These are phyloP conservation scores for Allomyces macrogynus DNA, from an alignment of 192 early-diverging fungal genomes.

Conservation along the genomic window DNA sequence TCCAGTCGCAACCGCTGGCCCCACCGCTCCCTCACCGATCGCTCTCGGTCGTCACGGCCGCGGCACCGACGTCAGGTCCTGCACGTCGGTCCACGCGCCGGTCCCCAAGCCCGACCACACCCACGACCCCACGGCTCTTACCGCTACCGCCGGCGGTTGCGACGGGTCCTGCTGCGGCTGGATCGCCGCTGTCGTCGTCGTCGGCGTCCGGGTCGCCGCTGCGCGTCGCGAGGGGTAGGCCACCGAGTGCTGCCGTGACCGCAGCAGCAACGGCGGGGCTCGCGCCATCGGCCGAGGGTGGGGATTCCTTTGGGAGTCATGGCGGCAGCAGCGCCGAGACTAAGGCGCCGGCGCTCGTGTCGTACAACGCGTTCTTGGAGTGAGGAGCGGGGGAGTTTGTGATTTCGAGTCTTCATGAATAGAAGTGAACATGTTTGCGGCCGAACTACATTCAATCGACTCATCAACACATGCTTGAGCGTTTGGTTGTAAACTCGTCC, in stretches of 20 bases:
- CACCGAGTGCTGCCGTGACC: background rate
- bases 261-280: background rate
- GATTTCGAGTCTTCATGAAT: background rate
- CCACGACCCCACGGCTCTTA: too few relatives aligned
- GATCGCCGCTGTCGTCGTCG: background rate
- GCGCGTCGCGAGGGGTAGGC: background rate
- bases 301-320: background rate
- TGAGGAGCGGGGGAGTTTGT: background rate
- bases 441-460: too few relatives aligned
- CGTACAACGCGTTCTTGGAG: background rate
- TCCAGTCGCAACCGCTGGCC: background rate
- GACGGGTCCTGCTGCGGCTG: background rate
- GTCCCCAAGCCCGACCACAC: too few relatives aligned
- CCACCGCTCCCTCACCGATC: background rate
- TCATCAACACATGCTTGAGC: too few relatives aligned
- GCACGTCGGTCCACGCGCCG: too few relatives aligned
- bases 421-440: background rate
- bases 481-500: too few relatives aligned
- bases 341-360: background rate
- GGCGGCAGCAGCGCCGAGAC: background rate
- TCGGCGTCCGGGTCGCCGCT: background rate
- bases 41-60: background rate
- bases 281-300: too few relatives aligned
- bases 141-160: background rate
- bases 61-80: background rate